Conservation (phyloP, 2,329 filamentous ascomycete species). For the Rutstroemia sp. region DNA sequence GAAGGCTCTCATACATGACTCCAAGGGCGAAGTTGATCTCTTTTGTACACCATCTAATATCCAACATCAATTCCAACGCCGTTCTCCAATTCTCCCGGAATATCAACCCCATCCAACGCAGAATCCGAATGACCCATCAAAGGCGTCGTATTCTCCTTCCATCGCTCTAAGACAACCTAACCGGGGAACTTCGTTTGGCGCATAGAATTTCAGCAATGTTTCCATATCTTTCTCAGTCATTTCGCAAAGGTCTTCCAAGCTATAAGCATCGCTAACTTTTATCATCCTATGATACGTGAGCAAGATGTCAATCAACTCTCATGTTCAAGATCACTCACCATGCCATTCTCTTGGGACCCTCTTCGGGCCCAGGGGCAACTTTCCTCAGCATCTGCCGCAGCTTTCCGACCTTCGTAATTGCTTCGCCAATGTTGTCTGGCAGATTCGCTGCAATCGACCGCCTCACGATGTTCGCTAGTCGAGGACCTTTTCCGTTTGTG, state of each 20-base stretch:
- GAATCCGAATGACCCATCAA: constrained; percentile 30
- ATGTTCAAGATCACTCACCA: constrained; percentile 49
- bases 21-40: neutral
- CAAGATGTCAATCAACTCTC: constrained; percentile 11
- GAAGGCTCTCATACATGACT: neutral
- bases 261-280: constrained; percentile 80
- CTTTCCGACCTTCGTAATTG: constrained; percentile 76
- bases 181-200: constrained; percentile 44
- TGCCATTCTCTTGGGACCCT: constrained; percentile 82
- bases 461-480: constrained; percentile 79
- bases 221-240: constrained; percentile 83
- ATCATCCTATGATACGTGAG: constrained; percentile 64
- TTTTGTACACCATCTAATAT: no score
- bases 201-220: constrained; percentile 69
- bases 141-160: constrained; percentile 31
- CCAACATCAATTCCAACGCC: neutral
- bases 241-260: constrained; percentile 73
- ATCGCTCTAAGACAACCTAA: constrained; percentile 49
- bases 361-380: constrained; percentile 62
- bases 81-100: neutral
- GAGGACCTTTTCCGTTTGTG: constrained; percentile 93
- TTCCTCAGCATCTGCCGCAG: constrained; percentile 72
- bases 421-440: constrained; percentile 73
- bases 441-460: constrained; percentile 71
- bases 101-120: constrained; percentile 26